These are phyloP conservation scores for Solanum etuberosum DNA, from an alignment of 257 asterid species.

Conservation along the genomic window DNA sequence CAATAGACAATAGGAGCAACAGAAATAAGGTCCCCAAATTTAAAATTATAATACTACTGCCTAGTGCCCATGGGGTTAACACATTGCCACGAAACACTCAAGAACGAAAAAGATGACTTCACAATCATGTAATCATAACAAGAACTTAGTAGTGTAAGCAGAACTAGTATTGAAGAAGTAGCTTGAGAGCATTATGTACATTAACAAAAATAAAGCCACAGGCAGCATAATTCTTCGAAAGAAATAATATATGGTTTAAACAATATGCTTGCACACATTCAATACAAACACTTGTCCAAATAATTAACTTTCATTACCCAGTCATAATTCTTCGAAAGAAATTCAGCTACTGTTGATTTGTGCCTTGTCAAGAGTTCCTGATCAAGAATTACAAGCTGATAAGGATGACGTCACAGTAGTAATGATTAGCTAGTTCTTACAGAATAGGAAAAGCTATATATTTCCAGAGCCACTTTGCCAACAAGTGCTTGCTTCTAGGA, in stretches of 20 bases:
- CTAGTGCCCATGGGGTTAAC: background rate
- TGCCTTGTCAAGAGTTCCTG: slow-evolving; percentile 97
- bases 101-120: background rate
- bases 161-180: background rate
- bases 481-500: background rate
- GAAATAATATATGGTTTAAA: background rate
- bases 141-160: background rate
- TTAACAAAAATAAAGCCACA: background rate
- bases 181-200: background rate
- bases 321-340: slow-evolving; percentile 81
- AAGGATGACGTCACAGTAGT: background rate
- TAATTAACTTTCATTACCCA: slow-evolving; percentile 43
- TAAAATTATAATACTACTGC: background rate
- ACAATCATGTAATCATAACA: background rate
- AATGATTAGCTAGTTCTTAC: background rate
- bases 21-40: background rate
- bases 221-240: background rate
- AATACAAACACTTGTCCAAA: background rate
- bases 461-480: background rate
- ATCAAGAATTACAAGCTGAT: background rate
- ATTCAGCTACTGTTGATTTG: slow-evolving; percentile 89
- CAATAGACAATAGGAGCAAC: background rate
- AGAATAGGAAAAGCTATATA: background rate
- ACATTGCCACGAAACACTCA: background rate
- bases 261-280: background rate